These are phyloP conservation scores for Musa troglodytarum DNA, from an alignment of 176 grass and related monocot genomes.

Conservation along the genomic window DNA sequence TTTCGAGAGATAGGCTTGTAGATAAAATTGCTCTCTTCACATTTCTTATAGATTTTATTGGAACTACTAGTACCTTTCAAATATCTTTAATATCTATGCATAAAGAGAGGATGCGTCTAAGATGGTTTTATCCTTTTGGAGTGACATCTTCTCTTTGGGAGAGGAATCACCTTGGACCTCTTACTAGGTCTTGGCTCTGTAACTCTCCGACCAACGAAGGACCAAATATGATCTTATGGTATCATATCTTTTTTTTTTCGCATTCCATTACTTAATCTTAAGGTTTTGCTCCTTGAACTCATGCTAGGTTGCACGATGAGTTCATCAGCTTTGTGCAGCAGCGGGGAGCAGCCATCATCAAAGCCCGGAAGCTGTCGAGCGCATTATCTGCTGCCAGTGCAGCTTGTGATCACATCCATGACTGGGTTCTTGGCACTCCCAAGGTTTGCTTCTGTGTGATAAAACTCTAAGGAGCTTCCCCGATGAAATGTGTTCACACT, in stretches of 20 bases:
- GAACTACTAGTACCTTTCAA: too few relatives aligned
- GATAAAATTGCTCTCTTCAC: not conserved
- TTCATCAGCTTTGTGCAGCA: slow-evolving; percentile 52
- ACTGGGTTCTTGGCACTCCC: slow-evolving; percentile 64
- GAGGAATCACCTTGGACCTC: not conserved
- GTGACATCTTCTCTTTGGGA: too few relatives aligned
- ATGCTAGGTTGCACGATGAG: slow-evolving; percentile 50
- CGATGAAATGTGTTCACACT: not conserved
- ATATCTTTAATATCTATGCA: too few relatives aligned
- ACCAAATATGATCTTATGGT: not conserved
- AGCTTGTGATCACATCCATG: slow-evolving; percentile 60
- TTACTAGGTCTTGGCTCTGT: too few relatives aligned
- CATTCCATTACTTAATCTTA: not conserved
- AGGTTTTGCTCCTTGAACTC: not conserved
- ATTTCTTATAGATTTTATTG: not conserved
- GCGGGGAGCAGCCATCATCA: slow-evolving; percentile 52
- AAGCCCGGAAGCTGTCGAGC: slow-evolving; percentile 56
- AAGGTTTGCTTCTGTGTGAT: slow-evolving; percentile 30
- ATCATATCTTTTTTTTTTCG: too few relatives aligned
- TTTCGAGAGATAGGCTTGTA: not conserved
- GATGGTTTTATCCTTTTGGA: too few relatives aligned
- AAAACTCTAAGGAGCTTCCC: not conserved
- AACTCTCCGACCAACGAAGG: too few relatives aligned
- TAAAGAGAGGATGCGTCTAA: too few relatives aligned
- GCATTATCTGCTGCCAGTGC: slow-evolving; percentile 64